Evolutionary conservation across 1,284 basidiomycete species (phyloP).

Genomic region (Vanrija pseudolonga): DNA sequence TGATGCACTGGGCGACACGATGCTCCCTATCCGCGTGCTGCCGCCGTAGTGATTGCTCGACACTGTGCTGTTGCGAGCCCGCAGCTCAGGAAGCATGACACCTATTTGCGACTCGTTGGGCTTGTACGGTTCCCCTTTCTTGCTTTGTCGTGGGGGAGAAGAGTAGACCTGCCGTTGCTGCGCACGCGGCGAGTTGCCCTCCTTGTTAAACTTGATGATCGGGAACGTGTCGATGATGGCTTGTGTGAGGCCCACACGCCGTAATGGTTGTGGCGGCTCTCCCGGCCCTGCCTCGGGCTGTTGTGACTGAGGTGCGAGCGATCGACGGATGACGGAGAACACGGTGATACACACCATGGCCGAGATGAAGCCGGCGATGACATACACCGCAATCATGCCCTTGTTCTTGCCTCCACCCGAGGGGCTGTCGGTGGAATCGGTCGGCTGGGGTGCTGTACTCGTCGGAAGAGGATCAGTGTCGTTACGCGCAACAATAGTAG

Average conservation of each 20-base stretch:
- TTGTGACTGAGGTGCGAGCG: slow-evolving; percentile 60
- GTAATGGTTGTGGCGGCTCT: slow-evolving; percentile 35
- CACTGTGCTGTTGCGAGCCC: neutral
- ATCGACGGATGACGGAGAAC: slow-evolving; percentile 57
- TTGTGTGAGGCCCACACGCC: slow-evolving; percentile 70
- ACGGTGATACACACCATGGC: slow-evolving; percentile 57
- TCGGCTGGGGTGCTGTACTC: slow-evolving; percentile 15
- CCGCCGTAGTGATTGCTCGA: neutral
- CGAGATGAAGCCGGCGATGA: slow-evolving; percentile 78
- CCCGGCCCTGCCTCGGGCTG: too few species aligned
- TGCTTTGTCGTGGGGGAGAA: too few species aligned
- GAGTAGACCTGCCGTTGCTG: neutral
- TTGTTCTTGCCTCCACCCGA: slow-evolving; percentile 14
- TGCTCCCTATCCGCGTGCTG: neutral
- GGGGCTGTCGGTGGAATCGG: slow-evolving; percentile 10
- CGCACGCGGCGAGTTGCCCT: neutral
- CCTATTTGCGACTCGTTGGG: neutral
- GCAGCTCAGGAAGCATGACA: slow-evolving; percentile 6
- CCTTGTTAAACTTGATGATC: slow-evolving; percentile 71
- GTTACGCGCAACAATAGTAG: slow-evolving; percentile 64
- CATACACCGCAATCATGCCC: slow-evolving; percentile 71
- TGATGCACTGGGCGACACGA: neutral
- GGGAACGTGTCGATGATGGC: slow-evolving; percentile 94
- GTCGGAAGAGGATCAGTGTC: slow-evolving; percentile 52
- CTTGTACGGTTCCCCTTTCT: too few species aligned